phyloP scores from a whole-genome alignment of 2,329 filamentous ascomycete genomes.

The Pestalotiopsis fici region DNA sequence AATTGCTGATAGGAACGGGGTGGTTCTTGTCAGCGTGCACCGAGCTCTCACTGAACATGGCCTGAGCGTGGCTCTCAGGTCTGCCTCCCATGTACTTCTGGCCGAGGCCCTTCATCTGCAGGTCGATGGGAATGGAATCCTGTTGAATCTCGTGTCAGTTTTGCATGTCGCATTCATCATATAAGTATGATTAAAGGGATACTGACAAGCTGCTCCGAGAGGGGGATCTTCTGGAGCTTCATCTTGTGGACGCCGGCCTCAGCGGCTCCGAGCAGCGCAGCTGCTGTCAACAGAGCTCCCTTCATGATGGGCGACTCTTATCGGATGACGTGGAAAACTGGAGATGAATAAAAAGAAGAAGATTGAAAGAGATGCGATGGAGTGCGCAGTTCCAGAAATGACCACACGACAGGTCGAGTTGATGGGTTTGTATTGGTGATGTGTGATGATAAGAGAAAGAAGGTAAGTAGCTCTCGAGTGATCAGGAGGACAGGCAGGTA shows the following conservation, averaged over 20 bases:
- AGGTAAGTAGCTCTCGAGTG: background rate
- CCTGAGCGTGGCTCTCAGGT: conserved; percentile 68
- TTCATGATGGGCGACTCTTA: conserved; percentile 69
- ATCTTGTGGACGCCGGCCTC: conserved; percentile 90
- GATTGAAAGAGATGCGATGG: background rate
- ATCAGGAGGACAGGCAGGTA: conserved; percentile 4
- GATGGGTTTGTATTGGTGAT: background rate
- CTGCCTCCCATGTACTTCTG: conserved; percentile 96
- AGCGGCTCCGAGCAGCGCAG: conserved; percentile 79
- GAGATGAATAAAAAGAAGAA: background rate
- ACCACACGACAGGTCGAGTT: background rate
- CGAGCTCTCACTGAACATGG: conserved; percentile 77
- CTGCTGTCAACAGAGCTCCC: conserved; percentile 76
- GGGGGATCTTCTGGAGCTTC: conserved; percentile 95
- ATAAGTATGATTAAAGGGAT: background rate
- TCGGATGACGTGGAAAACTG: background rate
- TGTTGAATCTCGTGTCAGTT: conserved; percentile 36
- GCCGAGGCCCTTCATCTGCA: conserved; percentile 78
- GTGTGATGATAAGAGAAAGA: conserved; percentile 12
- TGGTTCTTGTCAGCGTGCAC: conserved; percentile 69
- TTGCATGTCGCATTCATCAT: background rate
- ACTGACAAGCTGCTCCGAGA: conserved; percentile 89
- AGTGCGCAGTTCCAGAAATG: background rate
- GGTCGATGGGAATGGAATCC: conserved; percentile 77
- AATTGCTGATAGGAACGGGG: conserved; percentile 90